Evolutionary conservation across 805 yeast genomes (phyloP).

Genomic region (Sugiyamaella americana): DNA sequence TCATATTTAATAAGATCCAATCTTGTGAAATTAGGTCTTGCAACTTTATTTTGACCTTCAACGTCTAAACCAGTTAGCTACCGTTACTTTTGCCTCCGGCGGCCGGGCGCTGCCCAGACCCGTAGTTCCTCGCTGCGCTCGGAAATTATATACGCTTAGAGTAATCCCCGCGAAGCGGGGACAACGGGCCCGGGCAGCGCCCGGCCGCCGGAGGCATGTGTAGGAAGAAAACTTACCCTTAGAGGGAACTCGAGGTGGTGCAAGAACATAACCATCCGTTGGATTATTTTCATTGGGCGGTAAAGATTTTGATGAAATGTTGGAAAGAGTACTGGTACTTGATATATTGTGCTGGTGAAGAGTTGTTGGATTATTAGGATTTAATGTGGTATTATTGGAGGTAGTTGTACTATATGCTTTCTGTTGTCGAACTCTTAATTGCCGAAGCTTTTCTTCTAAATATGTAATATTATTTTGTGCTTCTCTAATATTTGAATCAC

Average conservation of each 20-base stretch:
- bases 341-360: conserved; percentile 16
- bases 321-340: conserved; percentile 13
- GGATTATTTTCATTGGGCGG: neutral
- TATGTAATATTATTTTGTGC: conserved; percentile 89
- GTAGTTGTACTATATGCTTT: neutral
- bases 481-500: conserved; percentile 85
- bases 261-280: neutral
- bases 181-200: no score
- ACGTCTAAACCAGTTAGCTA: no score
- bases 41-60: no score
- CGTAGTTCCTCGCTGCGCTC: no score
- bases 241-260: conserved; percentile 16
- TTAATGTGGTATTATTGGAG: no score
- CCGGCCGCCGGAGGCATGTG: no score
- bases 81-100: no score
- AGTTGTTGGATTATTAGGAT: conserved; percentile 1
- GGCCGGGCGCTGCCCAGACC: no score
- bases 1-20: conserved; percentile 81
- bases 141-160: no score
- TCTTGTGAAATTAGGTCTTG: conserved; percentile 28
- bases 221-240: conserved; percentile 15
- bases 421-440: conserved; percentile 38
- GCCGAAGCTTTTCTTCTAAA: conserved; percentile 67
- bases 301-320: conserved; percentile 3
- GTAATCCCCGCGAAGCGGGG: no score